Percentiles rank a stretch among this genome's conserved stretches.
phyloP scores from a whole-genome alignment of 352 stramenopile species.

The Hyaloperonospora arabidopsidis region DNA sequence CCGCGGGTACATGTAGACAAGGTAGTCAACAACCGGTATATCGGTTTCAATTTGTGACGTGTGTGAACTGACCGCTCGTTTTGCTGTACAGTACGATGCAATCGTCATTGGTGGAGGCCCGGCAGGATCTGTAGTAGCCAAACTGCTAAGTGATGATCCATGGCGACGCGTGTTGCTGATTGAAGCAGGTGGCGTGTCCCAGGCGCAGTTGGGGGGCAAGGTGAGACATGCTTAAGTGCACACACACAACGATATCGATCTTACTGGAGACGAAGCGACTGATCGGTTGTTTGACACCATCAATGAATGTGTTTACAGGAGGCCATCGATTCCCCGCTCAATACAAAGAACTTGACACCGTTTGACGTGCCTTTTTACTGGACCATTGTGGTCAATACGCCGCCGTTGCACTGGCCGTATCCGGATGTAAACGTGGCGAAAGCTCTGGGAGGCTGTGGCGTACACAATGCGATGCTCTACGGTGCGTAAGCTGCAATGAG shows the following conservation, averaged over 20 bases:
- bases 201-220: slow-evolving; percentile 45
- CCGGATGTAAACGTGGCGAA: slow-evolving; percentile 78
- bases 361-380: slow-evolving; percentile 85
- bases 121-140: slow-evolving; percentile 47
- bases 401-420: slow-evolving; percentile 64
- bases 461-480: slow-evolving; percentile 90
- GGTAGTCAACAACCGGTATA: slow-evolving; percentile 10
- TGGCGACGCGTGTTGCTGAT: slow-evolving; percentile 60
- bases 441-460: slow-evolving; percentile 78
- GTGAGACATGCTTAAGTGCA: slow-evolving; percentile 19
- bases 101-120: slow-evolving; percentile 59
- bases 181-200: slow-evolving; percentile 51
- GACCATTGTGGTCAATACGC: slow-evolving; percentile 69
- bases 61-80: not conserved
- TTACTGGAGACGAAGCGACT: not conserved
- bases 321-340: slow-evolving; percentile 31
- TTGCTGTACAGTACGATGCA: slow-evolving; percentile 38
- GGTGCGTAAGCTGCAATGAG: slow-evolving; percentile 20
- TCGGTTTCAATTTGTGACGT: not conserved
- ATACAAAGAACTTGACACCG: slow-evolving; percentile 45
- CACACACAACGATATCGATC: not conserved
- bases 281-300: not conserved
- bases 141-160: slow-evolving; percentile 42
- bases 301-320: slow-evolving; percentile 15
- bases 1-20: slow-evolving; percentile 21